phyloP scores from a whole-genome alignment of 352 stramenopile genomes.

The Pythium chondricola region DNA sequence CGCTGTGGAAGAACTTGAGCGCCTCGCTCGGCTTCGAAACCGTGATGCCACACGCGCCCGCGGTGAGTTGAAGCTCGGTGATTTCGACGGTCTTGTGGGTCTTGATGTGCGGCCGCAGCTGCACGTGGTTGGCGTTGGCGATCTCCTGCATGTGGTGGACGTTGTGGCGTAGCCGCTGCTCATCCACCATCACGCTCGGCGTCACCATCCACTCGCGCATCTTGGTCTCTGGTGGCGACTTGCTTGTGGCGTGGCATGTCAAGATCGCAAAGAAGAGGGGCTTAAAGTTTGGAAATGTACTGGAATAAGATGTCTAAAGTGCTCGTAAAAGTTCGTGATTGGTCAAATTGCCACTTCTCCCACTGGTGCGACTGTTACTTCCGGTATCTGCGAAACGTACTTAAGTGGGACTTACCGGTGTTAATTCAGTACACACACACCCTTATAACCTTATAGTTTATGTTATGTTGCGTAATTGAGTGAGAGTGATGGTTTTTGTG shows the following conservation, averaged over 20 bases:
- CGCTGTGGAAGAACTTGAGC: conserved; percentile 51
- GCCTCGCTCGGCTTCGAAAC: conserved; percentile 66
- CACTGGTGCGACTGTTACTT: too few species aligned
- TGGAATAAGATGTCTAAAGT: too few species aligned
- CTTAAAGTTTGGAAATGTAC: too few species aligned
- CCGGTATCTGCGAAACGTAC: too few species aligned
- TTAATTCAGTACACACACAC: too few species aligned
- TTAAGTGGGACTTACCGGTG: too few species aligned
- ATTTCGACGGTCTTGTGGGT: conserved; percentile 78
- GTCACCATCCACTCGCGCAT: conserved; percentile 56
- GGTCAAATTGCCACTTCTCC: too few species aligned
- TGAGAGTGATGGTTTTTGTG: too few species aligned
- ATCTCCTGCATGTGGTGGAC: conserved; percentile 62
- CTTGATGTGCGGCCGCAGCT: conserved; percentile 64
- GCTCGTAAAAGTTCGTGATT: too few species aligned
- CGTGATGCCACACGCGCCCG: conserved; percentile 52
- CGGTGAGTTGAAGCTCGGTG: conserved; percentile 38
- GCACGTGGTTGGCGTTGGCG: conserved; percentile 33
- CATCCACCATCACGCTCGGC: conserved; percentile 57
- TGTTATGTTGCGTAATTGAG: too few species aligned
- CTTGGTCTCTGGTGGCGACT: not conserved
- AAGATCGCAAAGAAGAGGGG: too few species aligned
- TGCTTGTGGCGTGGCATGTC: not conserved
- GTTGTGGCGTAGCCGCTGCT: conserved; percentile 50
- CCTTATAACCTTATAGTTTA: too few species aligned